A percentile compares a stretch with the other conserved stretches of the same genome.
phyloP scores from a whole-genome alignment of 306 rosid genomes.

The Vigna radiata region DNA sequence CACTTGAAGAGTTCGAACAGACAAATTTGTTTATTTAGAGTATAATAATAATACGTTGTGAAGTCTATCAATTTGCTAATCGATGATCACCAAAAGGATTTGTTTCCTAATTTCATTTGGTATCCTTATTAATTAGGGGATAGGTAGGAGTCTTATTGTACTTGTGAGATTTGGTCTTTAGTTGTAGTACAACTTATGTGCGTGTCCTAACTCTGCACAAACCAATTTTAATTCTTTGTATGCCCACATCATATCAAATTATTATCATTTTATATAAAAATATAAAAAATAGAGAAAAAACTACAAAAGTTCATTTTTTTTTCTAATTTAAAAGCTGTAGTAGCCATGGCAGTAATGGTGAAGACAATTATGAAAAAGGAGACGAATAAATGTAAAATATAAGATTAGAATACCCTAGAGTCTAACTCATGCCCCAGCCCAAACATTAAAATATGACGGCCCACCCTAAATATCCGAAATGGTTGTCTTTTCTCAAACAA shows the following conservation, averaged over 20 bases:
- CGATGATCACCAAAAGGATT: not conserved
- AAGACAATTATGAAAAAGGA: not conserved
- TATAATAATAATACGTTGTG: not conserved
- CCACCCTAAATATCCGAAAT: not conserved
- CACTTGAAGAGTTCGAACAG: not conserved
- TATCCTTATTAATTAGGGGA: not conserved
- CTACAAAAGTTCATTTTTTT: not conserved
- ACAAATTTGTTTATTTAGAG: not conserved
- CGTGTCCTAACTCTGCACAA: constrained; percentile 3
- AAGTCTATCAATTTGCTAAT: not conserved
- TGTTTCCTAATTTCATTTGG: not conserved
- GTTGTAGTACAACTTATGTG: not conserved
- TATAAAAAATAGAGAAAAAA: not conserved
- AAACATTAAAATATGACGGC: not conserved
- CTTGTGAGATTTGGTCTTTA: not conserved
- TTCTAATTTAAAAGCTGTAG: constrained; percentile 16
- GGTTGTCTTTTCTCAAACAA: not conserved
- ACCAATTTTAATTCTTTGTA: constrained; percentile 10
- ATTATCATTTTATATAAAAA: not conserved
- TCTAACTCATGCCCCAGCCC: not conserved
- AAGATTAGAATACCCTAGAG: not conserved
- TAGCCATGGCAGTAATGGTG: not conserved
- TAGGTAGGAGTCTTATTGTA: not conserved
- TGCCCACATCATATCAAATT: not conserved
- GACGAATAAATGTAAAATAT: not conserved